These are phyloP conservation scores for Cystobasidium onofrii DNA, from an alignment of 768 basidiomycete species.

Conservation along the genomic window DNA sequence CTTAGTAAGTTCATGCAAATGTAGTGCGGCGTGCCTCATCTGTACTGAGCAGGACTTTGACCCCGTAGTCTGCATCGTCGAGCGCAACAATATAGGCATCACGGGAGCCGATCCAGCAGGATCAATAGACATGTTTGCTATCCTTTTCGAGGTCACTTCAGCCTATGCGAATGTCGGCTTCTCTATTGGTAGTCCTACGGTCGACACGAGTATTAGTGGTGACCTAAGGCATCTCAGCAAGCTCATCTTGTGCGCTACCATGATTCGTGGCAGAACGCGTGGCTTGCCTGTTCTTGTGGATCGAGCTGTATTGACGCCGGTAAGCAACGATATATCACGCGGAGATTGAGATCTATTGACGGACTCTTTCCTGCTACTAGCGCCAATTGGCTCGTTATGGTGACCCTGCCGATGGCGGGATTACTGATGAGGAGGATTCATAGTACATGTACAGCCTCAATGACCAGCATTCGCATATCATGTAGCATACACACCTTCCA, in stretches of 20 bases:
- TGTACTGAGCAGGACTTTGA: no score
- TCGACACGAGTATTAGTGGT: conserved; percentile 69
- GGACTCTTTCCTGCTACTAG: background rate
- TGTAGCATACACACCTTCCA: no score
- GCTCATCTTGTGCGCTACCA: conserved; percentile 72
- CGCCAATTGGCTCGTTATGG: conserved; percentile 13
- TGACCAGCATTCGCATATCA: background rate
- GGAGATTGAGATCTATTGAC: no score
- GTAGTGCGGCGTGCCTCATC: no score
- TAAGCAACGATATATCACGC: background rate
- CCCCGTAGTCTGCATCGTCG: conserved; percentile 71
- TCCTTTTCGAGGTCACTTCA: conserved; percentile 61
- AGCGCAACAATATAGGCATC: conserved; percentile 45
- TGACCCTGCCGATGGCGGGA: background rate
- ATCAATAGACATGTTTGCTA: conserved; percentile 33
- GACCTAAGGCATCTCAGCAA: conserved; percentile 72
- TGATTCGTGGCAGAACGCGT: conserved; percentile 57
- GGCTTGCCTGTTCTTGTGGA: conserved; percentile 38
- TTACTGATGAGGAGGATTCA: background rate
- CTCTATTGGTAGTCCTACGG: background rate
- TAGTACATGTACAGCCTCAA: background rate
- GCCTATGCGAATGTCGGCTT: conserved; percentile 36
- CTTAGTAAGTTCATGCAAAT: conserved; percentile 50
- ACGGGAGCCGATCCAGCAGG: background rate
- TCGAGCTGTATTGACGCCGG: conserved; percentile 25